Evolutionary conservation across 441 rosid genomes (phyloP), one percentile per base, ranked within the genome.

Genomic region (Adansonia rubrostipa): DNA sequence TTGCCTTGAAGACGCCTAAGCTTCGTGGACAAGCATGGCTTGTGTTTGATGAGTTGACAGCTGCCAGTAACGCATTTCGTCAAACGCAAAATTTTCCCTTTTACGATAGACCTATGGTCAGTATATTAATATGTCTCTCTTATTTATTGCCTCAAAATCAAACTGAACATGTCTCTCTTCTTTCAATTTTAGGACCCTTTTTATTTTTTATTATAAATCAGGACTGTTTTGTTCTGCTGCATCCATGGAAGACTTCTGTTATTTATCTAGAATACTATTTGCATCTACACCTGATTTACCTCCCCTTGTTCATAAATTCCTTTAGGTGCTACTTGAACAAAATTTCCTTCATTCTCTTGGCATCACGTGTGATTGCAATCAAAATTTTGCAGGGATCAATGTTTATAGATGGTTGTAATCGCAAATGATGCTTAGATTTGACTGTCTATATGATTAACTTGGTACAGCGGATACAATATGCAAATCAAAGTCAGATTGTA

Each of bases 11-110:
- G 93, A 97, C 98, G 2, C 87, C 94, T 0, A 95, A 87, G 89
- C 99, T 97, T 76, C 87, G 97, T 9, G 99, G 98, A 51, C 99
- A 95, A 86, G 98, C 99, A 33, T 97, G 99, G 99, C 91, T 95
- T 74, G 90, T 87, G 28, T 97, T 95, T 78, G 91, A 89, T 80
- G 98, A 97, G 83, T 91, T 93, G 78, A 89, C 93, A 15, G 90
- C 98, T 76, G 97, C 98, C 71, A 95, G 97, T 79, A 90, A 95
- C 80, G 99, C 99, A 0, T 94, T 95, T n/a, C 86, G 98, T 53
- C 99, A 93, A 82, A 97, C 93, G 99, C 99, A 97, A 69, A 95
- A 92, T 75, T 94, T 96, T 77, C 98, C 99, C 5, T 93, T 96
- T 80, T 93, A 94, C 70, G 98, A 96, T 78, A 96, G 94, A 80